Base-by-base conservation (phyloP, 306 rosid species). In the Nissolia schottii region DNA sequence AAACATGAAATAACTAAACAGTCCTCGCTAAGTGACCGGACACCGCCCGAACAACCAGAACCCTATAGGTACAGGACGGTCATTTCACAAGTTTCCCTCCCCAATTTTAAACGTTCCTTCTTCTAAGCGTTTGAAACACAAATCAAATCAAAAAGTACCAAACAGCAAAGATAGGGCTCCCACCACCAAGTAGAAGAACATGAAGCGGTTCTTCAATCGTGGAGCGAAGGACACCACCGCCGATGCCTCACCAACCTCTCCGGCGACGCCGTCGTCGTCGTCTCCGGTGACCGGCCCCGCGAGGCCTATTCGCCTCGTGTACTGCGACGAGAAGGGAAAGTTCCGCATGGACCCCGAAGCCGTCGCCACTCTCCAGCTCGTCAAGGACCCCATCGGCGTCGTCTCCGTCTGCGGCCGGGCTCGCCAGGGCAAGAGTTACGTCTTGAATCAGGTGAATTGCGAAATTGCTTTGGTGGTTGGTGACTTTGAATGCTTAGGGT, bases 291-390 rank as follows among this genome's bases (percentile, higher is more conserved):
- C 97, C 23, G 97, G 96, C 2, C 94, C 94, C 0, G 91, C 92
- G 32, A 83, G 93, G 86, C 94, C 98, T 5, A 83, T 93, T 11
- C 90, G 96, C 0, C 82, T 93, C 3, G 89, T 93, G 4, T 93
- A 87, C 80, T 86, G 86, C 75, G 98, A 93, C 41, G 97, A 88
- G 45, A 88, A 90, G 19, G 98, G 98, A 1, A 85, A 84, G 96
- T 90, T 93, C 68, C 87, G 81, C 40, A 93, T 90, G 93, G 97
- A 93, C 87, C 98, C 96, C 4, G 97, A 90, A 73, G 97, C 98
- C 25, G 96, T 93, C 16, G 96, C 98, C 5, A 66, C 87, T 20
- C 83, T 93, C 16, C 98, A 93, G 75, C 97, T 90, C 5, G 96
- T 93, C 1, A 93, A 93, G 81, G 97, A 82, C 11, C 98, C 98